Conservation (phyloP, 495 filamentous ascomycete species). For the Eremomyces bilateralis region DNA sequence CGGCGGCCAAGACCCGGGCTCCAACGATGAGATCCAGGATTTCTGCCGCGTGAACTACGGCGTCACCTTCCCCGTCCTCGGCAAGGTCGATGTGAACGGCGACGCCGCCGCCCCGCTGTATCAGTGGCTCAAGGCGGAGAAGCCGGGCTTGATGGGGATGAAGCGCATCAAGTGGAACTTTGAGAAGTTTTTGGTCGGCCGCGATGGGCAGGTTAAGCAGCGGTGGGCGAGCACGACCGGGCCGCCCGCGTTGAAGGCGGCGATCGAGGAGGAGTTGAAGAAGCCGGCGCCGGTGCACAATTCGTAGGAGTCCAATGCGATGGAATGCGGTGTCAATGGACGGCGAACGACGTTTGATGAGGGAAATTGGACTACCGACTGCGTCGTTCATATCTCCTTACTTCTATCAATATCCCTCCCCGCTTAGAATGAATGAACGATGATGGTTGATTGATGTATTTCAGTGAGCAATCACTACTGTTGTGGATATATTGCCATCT, state of each 20-base stretch:
- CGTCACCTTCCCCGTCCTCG: conserved; percentile 76
- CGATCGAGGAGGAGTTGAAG: conserved; percentile 54
- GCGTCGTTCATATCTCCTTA: no score
- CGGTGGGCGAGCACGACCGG: conserved; percentile 73
- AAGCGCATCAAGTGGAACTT: conserved; percentile 94
- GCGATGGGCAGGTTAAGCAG: conserved; percentile 59
- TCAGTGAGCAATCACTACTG: no score
- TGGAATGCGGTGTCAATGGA: no score
- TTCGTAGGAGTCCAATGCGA: no score
- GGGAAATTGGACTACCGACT: no score
- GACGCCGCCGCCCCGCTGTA: conserved; percentile 57
- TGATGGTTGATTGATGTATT: no score
- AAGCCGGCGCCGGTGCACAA: conserved; percentile 5
- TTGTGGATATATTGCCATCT: no score
- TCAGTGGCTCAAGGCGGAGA: conserved; percentile 71
- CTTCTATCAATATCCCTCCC: no score
- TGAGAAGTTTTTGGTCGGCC: conserved; percentile 87
- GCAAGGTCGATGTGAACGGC: conserved; percentile 88
- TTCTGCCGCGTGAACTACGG: conserved; percentile 95
- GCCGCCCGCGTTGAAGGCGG: conserved; percentile 53
- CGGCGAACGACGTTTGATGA: no score
- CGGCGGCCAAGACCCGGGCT: conserved; percentile 67
- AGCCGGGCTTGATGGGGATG: conserved; percentile 64
- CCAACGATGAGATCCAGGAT: conserved; percentile 70
- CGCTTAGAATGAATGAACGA: no score